These are phyloP conservation scores for Aspergillus tanneri DNA, from an alignment of 2,329 filamentous ascomycete genomes.

Conservation along the genomic window DNA sequence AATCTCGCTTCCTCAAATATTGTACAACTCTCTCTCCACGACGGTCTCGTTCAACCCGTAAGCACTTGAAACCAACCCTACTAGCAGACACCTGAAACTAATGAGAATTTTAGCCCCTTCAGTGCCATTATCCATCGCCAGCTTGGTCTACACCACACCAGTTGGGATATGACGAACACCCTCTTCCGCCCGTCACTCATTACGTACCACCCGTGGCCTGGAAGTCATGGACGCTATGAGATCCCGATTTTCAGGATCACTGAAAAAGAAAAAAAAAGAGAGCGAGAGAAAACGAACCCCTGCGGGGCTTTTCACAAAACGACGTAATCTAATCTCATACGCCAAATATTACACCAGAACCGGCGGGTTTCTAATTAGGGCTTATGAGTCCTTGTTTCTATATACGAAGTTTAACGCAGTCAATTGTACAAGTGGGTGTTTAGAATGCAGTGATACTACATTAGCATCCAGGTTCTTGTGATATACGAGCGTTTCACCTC, in stretches of 20 bases:
- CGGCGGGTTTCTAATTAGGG: constrained; percentile 1
- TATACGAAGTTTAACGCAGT: neutral
- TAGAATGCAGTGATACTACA: neutral
- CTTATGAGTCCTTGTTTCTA: neutral
- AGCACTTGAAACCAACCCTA: constrained; percentile 15
- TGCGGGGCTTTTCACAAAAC: neutral
- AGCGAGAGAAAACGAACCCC: no score
- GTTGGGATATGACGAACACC: constrained; percentile 40
- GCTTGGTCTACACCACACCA: constrained; percentile 41
- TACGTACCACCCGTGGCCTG: constrained; percentile 34
- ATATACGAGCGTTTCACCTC: neutral
- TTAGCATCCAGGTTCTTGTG: neutral
- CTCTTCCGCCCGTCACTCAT: constrained; percentile 34
- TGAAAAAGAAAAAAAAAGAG: neutral
- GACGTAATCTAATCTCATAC: neutral
- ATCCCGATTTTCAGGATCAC: neutral
- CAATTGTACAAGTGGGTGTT: neutral
- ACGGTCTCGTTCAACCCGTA: constrained; percentile 40
- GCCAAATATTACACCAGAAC: neutral
- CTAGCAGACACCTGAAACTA: constrained; percentile 15
- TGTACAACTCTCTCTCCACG: constrained; percentile 35
- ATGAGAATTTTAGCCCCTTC: constrained; percentile 29
- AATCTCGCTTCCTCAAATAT: constrained; percentile 32
- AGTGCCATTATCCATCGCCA: constrained; percentile 41
- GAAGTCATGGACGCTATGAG: constrained; percentile 37